Percentiles rank a stretch among this genome's conserved stretches.
These are phyloP conservation scores for Agaricus bisporus DNA, from an alignment of 768 basidiomycete genomes.

Conservation along the genomic window DNA sequence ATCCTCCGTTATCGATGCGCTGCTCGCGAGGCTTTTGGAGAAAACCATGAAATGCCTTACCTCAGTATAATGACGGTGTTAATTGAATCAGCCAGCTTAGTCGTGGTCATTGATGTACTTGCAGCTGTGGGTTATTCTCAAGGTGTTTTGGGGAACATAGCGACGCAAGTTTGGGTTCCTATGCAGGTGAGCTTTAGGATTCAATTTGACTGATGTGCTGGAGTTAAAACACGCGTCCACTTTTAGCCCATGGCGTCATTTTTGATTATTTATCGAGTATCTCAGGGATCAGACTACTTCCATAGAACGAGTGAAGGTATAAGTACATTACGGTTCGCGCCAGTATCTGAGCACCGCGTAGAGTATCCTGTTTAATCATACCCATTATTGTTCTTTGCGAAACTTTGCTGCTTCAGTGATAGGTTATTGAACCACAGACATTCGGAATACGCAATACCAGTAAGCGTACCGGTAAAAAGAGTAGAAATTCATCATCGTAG, in stretches of 20 bases:
- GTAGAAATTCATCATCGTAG: no score
- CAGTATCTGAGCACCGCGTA: no score
- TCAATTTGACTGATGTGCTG: background rate
- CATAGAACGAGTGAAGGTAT: background rate
- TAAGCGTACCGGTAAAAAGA: no score
- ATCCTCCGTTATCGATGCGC: constrained; percentile 8
- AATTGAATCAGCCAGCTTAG: background rate
- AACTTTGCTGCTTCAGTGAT: no score
- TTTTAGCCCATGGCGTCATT: background rate
- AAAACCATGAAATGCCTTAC: constrained; percentile 3
- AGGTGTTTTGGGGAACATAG: background rate
- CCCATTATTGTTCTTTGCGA: no score
- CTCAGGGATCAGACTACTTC: background rate
- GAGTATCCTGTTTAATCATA: no score
- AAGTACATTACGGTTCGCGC: no score
- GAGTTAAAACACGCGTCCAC: background rate
- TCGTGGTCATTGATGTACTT: background rate
- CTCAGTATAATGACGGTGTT: background rate
- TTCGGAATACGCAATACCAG: no score
- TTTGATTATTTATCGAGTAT: background rate
- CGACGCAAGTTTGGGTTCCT: background rate
- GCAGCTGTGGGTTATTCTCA: background rate
- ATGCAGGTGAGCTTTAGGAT: background rate
- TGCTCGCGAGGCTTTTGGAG: constrained; percentile 7
- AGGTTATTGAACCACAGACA: no score